Evolutionary conservation across 2,329 filamentous ascomycete species (phyloP), one percentile per base, ranked within the genome.

Genomic region (Penicillium hesseltinei): DNA sequence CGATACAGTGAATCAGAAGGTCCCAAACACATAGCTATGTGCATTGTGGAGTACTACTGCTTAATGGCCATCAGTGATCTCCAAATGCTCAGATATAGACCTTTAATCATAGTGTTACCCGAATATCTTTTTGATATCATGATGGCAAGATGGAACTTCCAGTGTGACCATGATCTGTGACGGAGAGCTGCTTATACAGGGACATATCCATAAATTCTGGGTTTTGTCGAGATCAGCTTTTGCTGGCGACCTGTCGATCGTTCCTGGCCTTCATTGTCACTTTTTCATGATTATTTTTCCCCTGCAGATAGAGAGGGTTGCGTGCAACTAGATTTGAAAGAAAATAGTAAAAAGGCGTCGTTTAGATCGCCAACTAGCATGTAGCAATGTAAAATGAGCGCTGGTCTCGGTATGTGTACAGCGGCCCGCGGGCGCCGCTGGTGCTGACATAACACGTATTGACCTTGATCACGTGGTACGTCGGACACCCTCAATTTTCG

Each of bases 401-500:
- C 5, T 21, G 43, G 27, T 21, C 27, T 31, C 10, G 7, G 27
- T n/a, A 48, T 33, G 21, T 35, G 35, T 31, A 23, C 4, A n/a
- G 6, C n/a, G n/a, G n/a, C n/a, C n/a, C n/a, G n/a, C n/a, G n/a
- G n/a, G n/a, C 13, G 19, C 19, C 5, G 5, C 7, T n/a, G 9
- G 2, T 27, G 51, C 25, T 54, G 51, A 54, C 36, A 45, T 54
- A 54, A 54, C 19, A 5, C 5, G 11, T 19, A 36, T 35, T 33
- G 35, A 23, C 5, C 4, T 2, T 9, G 47, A 35, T 63, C 65
- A 67, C 65, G 65, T 67, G 64, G 13, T 9, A 19, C 10, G 9
- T 52, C 46, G 53, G 62, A 49, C 60, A 62, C 60, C 65, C 59
- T 64, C 63, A 67, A 67, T 67, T 67, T 67, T 67, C 65, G 58